Percentiles rank a stretch among this genome's conserved stretches.
phyloP scores from a whole-genome alignment of 2,329 filamentous ascomycete species.

The Trichoderma oligosporum region DNA sequence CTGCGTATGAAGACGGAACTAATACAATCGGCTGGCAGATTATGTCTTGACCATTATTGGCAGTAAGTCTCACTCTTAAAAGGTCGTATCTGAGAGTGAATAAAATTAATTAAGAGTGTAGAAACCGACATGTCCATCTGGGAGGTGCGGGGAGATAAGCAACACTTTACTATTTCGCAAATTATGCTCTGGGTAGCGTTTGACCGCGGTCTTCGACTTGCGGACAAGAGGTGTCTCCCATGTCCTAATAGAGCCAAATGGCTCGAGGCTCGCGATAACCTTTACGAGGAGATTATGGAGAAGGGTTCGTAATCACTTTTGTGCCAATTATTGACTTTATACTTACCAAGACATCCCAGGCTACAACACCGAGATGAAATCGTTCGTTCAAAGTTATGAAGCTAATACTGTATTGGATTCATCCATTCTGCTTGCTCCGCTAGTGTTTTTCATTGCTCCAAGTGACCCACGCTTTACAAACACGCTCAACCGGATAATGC shows the following conservation, averaged over 20 bases:
- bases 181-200: constrained; percentile 81
- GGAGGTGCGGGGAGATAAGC: constrained; percentile 72
- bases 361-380: constrained; percentile 65
- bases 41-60: constrained; percentile 66
- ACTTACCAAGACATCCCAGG: constrained; percentile 37
- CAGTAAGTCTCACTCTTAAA: constrained; percentile 34
- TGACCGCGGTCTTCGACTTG: constrained; percentile 68
- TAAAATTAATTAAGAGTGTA: constrained; percentile 26
- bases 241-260: constrained; percentile 66
- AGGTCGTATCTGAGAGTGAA: background rate
- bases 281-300: constrained; percentile 76
- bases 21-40: constrained; percentile 40
- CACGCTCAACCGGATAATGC: constrained; percentile 68
- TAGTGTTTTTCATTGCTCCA: constrained; percentile 75
- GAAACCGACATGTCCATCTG: constrained; percentile 78
- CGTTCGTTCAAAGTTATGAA: constrained; percentile 75
- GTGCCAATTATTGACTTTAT: background rate
- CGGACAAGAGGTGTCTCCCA: constrained; percentile 71
- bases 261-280: constrained; percentile 60
- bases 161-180: constrained; percentile 78
- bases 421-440: constrained; percentile 69
- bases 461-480: constrained; percentile 72
- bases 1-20: background rate
- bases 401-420: constrained; percentile 66
- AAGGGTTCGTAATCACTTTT: constrained; percentile 42